A percentile compares a stretch with the other conserved stretches of the same genome.
Evolutionary conservation across 2,329 filamentous ascomycete species (phyloP).

Genomic region (Aureobasidium sp.): DNA sequence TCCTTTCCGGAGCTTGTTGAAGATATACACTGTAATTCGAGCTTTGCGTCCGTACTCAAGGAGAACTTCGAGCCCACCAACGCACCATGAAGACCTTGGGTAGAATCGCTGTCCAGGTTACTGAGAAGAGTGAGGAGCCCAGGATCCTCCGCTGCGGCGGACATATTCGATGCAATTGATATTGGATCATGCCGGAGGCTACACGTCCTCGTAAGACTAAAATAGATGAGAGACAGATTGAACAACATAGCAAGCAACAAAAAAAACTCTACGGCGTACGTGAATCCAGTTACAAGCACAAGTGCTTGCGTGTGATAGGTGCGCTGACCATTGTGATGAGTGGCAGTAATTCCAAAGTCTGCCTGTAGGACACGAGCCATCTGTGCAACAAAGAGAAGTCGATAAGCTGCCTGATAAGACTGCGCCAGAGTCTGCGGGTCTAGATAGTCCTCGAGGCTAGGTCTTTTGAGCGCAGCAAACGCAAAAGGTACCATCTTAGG

Average conservation of each 20-base stretch:
- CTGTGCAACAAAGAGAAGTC: conserved; percentile 35
- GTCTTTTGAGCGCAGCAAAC: conserved; percentile 23
- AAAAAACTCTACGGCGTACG: conserved; percentile 30
- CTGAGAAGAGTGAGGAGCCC: not conserved
- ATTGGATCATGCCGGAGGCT: conserved; percentile 25
- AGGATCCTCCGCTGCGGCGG: not conserved
- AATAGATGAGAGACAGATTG: conserved; percentile 21
- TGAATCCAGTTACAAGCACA: conserved; percentile 32
- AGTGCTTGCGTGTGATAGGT: conserved; percentile 26
- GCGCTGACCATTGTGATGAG: conserved; percentile 21
- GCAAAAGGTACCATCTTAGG: conserved; percentile 34
- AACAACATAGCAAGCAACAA: conserved; percentile 2
- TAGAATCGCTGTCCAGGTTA: not conserved
- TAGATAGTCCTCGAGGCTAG: conserved; percentile 27
- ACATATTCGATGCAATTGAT: conserved; percentile 30
- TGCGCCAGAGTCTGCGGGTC: conserved; percentile 27
- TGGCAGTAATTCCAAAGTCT: conserved; percentile 16
- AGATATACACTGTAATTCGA: not conserved
- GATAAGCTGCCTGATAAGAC: conserved; percentile 36
- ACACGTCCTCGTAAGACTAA: not conserved
- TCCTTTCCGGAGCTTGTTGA: not conserved
- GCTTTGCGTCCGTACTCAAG: not conserved
- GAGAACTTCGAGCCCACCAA: not conserved
- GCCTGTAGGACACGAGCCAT: conserved; percentile 28
- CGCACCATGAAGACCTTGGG: not conserved